Percentiles rank a stretch among this genome's conserved stretches.
Evolutionary conservation across 495 filamentous ascomycete genomes (phyloP).

Genomic region (Hypomontagnella monticulosa): DNA sequence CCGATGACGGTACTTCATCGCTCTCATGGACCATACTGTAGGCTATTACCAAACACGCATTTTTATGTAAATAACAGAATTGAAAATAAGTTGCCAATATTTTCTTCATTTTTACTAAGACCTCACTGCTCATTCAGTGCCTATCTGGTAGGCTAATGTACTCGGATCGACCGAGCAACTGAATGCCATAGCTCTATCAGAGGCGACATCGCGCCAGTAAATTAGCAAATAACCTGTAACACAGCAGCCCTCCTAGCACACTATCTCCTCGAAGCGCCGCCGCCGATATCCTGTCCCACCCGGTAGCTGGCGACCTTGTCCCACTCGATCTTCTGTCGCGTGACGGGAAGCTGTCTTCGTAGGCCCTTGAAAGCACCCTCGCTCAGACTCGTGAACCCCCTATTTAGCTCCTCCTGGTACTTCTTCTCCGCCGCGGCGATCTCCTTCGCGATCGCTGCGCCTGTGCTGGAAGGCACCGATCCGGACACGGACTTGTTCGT

Average conservation of each 20-base stretch:
- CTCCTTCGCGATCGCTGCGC: constrained; percentile 73
- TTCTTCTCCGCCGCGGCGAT: constrained; percentile 84
- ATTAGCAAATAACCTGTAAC: background rate
- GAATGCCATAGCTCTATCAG: constrained; percentile 1
- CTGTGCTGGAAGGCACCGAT: constrained; percentile 68
- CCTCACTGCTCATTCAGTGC: background rate
- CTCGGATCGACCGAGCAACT: constrained; percentile 1
- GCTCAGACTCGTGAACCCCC: constrained; percentile 84
- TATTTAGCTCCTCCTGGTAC: constrained; percentile 96
- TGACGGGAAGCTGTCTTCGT: constrained; percentile 92
- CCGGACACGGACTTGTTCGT: constrained; percentile 78
- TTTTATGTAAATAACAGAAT: background rate
- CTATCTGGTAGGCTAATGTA: constrained; percentile 4
- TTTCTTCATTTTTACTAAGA: constrained; percentile 7
- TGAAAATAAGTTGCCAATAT: background rate
- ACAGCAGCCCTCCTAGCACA: constrained; percentile 11
- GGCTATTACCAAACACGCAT: too few relatives aligned
- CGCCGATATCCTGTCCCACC: constrained; percentile 77
- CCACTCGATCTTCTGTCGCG: constrained; percentile 99
- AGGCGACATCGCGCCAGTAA: background rate
- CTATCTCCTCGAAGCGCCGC: constrained; percentile 60
- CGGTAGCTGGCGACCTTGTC: constrained; percentile 98
- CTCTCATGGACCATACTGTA: too few relatives aligned
- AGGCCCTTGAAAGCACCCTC: constrained; percentile 96
- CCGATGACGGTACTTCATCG: too few relatives aligned